Evolutionary conservation across 208 protist genomes (phyloP), one percentile per base, ranked within the genome.

Genomic region (Leishmania turanica): DNA sequence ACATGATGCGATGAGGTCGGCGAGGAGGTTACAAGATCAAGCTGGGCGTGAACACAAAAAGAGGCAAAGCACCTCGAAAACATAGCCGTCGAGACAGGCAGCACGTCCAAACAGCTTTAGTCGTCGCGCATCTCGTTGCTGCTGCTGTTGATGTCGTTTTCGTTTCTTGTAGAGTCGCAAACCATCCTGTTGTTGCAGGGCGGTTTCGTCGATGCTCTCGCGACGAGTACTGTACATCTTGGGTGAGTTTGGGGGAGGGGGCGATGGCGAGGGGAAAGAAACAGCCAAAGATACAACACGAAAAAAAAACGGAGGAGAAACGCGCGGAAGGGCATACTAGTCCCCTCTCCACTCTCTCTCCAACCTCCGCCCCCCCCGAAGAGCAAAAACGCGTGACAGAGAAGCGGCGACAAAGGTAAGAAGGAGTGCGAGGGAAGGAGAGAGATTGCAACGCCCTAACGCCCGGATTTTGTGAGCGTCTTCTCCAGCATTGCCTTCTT

Each of bases 401-500:
- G 40, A 27, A 80, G 75, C 9, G 60, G 40, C 69, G 64, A 60
- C 40, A 71, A 66, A 78, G 69, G 53, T 75, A 51, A 37, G 65
- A 72, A 79, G 77, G n/a, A 53, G 56, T 54, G 27, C 40, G 37
- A 47, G 49, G 80, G 54, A 85, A 74, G n/a, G 68, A 31, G 65
- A 76, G 76, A 54, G 64, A 54, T 15, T 1, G 31, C 62, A 27
- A 24, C 31, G 31, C 64, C 21, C 45, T 64, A 83, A 27, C 56
- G 54, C 21, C 83, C 72, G 0, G 54, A 69, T 31, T 87, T 86
- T 27, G 62, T 70, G 51, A 87, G 92, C 7, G 80, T 81, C 82
- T 98, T 98, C 64, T 94, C 92, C 27, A 89, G 68, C 74, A 87
- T 42, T 37, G 84, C 93, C 80, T 92, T 91, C 72, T 88, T 88